phyloP scores from a whole-genome alignment of 2,329 filamentous ascomycete genomes.

The Chaetomium sp. region DNA sequence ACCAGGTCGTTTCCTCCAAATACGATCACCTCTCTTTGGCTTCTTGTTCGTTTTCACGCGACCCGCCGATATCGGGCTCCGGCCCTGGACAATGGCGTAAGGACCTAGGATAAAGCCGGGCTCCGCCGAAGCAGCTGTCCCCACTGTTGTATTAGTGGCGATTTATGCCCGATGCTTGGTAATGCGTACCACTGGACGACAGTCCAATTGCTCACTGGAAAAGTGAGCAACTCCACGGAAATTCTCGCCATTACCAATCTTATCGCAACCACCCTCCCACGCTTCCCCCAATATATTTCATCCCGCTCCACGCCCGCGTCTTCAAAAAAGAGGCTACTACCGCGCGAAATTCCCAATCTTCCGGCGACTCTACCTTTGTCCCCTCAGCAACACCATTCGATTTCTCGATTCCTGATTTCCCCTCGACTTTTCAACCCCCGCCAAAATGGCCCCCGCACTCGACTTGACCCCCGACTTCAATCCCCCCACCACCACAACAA shows the following conservation, averaged over 20 bases:
- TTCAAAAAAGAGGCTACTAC: no score
- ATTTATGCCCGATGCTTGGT: conserved; percentile 12
- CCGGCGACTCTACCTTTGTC: not conserved
- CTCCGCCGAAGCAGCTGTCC: not conserved
- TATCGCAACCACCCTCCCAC: conserved; percentile 4
- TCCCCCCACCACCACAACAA: conserved; percentile 17
- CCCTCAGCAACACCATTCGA: not conserved
- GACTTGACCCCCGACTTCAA: conserved; percentile 51
- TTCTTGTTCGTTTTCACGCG: no score
- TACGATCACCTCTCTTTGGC: no score
- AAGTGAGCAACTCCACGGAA: conserved; percentile 18
- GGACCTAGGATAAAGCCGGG: not conserved
- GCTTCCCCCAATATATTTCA: no score
- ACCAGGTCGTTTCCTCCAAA: no score
- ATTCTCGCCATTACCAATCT: conserved; percentile 16
- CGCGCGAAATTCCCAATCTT: no score
- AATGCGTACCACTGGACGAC: conserved; percentile 9
- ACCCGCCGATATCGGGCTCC: no score
- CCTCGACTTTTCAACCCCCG: not conserved
- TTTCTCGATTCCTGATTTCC: not conserved
- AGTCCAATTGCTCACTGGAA: conserved; percentile 6
- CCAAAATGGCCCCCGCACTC: conserved; percentile 37
- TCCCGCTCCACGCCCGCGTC: no score
- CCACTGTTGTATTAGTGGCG: conserved; percentile 12
- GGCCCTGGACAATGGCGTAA: no score